Conservation (phyloP, 1,139 yeast species). For the Keqinozyma sinolaborantium region DNA sequence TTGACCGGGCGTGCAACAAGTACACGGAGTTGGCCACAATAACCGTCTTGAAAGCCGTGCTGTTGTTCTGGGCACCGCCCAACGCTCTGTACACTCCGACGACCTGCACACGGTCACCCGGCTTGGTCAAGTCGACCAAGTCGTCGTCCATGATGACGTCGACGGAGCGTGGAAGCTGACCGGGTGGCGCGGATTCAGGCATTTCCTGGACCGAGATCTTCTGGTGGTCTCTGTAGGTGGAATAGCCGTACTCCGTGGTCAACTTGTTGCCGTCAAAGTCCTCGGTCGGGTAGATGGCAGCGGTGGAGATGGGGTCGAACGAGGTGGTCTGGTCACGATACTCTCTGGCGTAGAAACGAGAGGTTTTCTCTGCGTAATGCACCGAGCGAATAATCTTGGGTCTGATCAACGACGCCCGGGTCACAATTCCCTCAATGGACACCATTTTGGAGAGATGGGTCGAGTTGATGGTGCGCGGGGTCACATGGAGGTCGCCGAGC, state of each 20-base stretch:
- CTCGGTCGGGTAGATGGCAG: slow-evolving; percentile 90
- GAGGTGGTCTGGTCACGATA: slow-evolving; percentile 92
- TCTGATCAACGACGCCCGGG: slow-evolving; percentile 87
- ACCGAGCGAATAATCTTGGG: slow-evolving; percentile 92
- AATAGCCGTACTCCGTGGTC: slow-evolving; percentile 88
- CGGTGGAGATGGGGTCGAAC: slow-evolving; percentile 77
- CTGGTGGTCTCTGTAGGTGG: slow-evolving; percentile 93
- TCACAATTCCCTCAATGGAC: slow-evolving; percentile 92
- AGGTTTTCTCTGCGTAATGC: slow-evolving; percentile 85
- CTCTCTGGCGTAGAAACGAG: slow-evolving; percentile 84
- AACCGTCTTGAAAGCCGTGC: slow-evolving; percentile 74
- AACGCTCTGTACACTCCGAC: slow-evolving; percentile 93
- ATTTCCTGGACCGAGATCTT: slow-evolving; percentile 92
- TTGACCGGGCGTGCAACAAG: slow-evolving; percentile 81
- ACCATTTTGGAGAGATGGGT: slow-evolving; percentile 74
- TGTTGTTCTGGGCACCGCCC: slow-evolving; percentile 71
- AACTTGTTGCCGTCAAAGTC: slow-evolving; percentile 88
- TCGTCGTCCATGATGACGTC: slow-evolving; percentile 93
- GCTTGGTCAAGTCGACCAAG: slow-evolving; percentile 85
- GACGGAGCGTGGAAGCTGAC: slow-evolving; percentile 90
- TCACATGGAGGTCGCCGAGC: slow-evolving; percentile 82
- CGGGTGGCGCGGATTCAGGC: slow-evolving; percentile 99
- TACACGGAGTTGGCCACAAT: slow-evolving; percentile 86
- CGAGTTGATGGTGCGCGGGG: slow-evolving; percentile 85
- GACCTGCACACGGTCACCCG: slow-evolving; percentile 93